Base-by-base conservation (phyloP, 129 eudicot species). In the Artemisia argyi region DNA sequence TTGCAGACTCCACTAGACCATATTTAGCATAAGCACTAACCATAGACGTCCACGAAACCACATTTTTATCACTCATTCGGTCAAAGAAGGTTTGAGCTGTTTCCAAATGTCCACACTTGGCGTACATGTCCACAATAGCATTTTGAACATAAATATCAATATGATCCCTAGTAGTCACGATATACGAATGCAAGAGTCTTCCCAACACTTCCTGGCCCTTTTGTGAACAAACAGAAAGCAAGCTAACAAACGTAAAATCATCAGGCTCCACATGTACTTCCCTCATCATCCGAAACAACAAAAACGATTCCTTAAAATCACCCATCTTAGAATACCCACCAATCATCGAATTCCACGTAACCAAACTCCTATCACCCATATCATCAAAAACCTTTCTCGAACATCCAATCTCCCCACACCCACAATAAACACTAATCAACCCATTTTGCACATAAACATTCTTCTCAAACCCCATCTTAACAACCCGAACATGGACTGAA, bases 31-130 rank as follows among this genome's bases (percentile, higher is more conserved):
- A 82, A 5, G 69, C 83, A 51, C 68, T 78, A 10, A 78, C 80
- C 83, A 82, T 82, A 67, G 83, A 73, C 11, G 86, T 82, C 86
- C 86, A 82, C 2, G 86, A 73, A 39, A 78, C 80, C 39, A 82
- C 86, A 8, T 82, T 78, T 78, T 49, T 78, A 22, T 68, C 17
- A 55, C 47, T 68, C 86, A 82, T 82, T 16, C 18, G 76, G 46
- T 78, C 77, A 56, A 82, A 82, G 57, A 73, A 77, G 3, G 75
- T 35, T 68, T 73, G 79, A 56, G 86, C 86, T 5, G 64, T 51
- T 12, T 47, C 44, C 7, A 82, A 35, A 63, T 64, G 56, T 26
- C 86, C 80, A 62, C 73, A 77, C 46, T 82, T 78, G 10, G 80
- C 77, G 18, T 73, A 78, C 83, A 76, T 73, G 47, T 78, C 86